Percentiles rank a stretch among this genome's conserved stretches.
Conservation (phyloP, 129 eudicot species). For the carrot (Daucus carota) region DH1_v3.0 NC_030383.2:12915001-12915500, state of each 20-base stretch:
- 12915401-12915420: constrained; percentile 85
- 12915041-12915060: constrained; percentile 79
- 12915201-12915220: not conserved
- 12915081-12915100: not conserved
- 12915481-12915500: constrained; percentile 56
- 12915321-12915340: constrained; percentile 93
- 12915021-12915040: constrained; percentile 93
- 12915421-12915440: constrained; percentile 94
- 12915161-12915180: no score
- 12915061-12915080: constrained; percentile 94
- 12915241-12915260: not conserved
- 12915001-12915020: constrained; percentile 76
- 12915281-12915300: not conserved
- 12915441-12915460: constrained; percentile 63
- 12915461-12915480: constrained; percentile 88
- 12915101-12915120: not conserved
- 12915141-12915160: no score
- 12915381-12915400: constrained; percentile 83
- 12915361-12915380: constrained; percentile 88
- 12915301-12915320: constrained; percentile 58
- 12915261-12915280: not conserved
- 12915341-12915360: constrained; percentile 97
- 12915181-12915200: not conserved
- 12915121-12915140: no score
- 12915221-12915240: not conserved